Conservation (phyloP, 176 grass and related monocot species). For the Neostapfia colusana region DNA sequence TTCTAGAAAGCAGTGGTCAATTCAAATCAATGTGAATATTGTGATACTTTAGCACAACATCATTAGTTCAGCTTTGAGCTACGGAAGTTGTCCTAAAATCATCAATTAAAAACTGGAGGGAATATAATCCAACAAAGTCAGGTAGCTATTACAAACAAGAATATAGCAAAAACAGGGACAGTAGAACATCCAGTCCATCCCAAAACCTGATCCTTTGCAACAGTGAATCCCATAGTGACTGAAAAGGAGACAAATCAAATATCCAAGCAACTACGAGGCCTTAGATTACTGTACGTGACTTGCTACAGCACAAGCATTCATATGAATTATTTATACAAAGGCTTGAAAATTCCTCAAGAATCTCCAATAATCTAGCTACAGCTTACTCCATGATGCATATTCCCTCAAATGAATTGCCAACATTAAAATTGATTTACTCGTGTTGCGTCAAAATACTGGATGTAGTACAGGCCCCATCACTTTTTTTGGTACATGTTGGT, state of each 20-base stretch:
- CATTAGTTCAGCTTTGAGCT: neutral
- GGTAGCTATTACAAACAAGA: neutral
- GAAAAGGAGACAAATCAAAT: neutral
- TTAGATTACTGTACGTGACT: neutral
- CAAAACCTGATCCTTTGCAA: conserved; percentile 6
- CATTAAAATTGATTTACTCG: neutral
- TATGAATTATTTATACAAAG: conserved; percentile 9
- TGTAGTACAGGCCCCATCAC: too few relatives aligned
- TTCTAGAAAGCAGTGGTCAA: conserved; percentile 29
- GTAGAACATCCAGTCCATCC: neutral
- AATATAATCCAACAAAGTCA: neutral
- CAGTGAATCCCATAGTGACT: neutral
- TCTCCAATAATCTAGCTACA: conserved; percentile 17
- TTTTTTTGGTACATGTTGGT: neutral
- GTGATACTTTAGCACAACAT: neutral
- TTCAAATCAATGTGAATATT: neutral
- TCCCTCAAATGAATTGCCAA: neutral
- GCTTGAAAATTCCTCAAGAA: neutral
- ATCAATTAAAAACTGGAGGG: neutral
- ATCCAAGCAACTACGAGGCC: neutral
- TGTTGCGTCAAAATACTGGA: neutral
- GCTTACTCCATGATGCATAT: neutral
- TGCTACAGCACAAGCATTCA: neutral
- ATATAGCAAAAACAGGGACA: conserved; percentile 19
- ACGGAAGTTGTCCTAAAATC: neutral